Conservation (phyloP, 1,284 basidiomycete genomes). For the Kalmanozyma brasiliensis region DNA sequence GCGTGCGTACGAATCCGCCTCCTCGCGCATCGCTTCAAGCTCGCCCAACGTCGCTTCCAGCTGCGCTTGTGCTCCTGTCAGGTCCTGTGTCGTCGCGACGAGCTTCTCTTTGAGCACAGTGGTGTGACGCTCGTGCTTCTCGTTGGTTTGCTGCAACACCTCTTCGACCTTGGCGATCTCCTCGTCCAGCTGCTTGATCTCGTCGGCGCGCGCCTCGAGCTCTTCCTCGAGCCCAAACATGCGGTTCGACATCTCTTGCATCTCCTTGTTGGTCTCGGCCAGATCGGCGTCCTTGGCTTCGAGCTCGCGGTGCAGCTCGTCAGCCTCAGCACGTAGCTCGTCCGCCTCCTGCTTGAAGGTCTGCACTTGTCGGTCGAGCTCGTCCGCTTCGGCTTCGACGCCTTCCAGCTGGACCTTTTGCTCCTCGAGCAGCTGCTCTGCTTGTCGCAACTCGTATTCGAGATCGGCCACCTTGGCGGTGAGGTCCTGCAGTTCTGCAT, state of each 20-base stretch:
- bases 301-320: conserved; percentile 45
- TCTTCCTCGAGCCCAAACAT: conserved; percentile 52
- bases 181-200: conserved; percentile 71
- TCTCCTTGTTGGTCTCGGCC: conserved; percentile 72
- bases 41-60: conserved; percentile 45
- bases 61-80: conserved; percentile 32
- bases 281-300: conserved; percentile 68
- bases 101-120: conserved; percentile 51
- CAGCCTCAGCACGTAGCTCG: conserved; percentile 40
- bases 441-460: conserved; percentile 57
- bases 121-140: conserved; percentile 54
- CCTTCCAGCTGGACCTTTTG: conserved; percentile 71
- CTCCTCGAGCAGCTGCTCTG: conserved; percentile 44
- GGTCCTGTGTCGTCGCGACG: conserved; percentile 24
- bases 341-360: conserved; percentile 64
- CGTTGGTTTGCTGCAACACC: conserved; percentile 73
- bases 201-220: conserved; percentile 48
- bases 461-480: conserved; percentile 49
- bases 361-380: conserved; percentile 47
- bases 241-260: conserved; percentile 70
- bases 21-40: conserved; percentile 52
- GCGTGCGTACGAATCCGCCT: conserved; percentile 41
- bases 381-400: conserved; percentile 46
- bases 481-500: conserved; percentile 48
- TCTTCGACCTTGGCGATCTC: conserved; percentile 77